Base-by-base conservation (phyloP, 495 filamentous ascomycete species). In the Sordaria brevicollis region DNA sequence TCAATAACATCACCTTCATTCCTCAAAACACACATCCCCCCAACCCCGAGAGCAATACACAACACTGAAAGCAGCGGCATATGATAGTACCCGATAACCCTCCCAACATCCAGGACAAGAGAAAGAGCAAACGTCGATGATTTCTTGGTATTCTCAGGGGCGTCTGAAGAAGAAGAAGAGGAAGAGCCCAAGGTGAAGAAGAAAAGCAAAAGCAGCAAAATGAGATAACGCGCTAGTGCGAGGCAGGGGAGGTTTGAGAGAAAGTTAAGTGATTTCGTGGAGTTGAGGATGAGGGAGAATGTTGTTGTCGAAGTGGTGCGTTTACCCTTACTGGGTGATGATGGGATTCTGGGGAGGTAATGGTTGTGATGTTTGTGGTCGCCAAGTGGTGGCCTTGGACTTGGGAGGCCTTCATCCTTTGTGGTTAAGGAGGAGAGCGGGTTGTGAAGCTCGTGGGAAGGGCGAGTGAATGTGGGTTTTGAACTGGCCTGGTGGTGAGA, bases 21-120 rank as follows among this genome's bases (percentile, higher is more conserved):
- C 39, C n/a, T 29, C 41, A 49, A 31, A 68, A 71, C 7, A 71
- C 74, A 74, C 66, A 43, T 68, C 31, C 19, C 67, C 3, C 62
- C 6, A 21, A 72, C 37, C 1, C 74, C 74, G 1, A 65, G 65
- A 1, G 35, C 39, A n/a, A 71, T 49, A 31, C 68, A 74, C 5
- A 35, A 66, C 34, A 69, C 21, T 1, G 70, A 69, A 65, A 75
- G 38, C 62, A 68, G 13, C 1, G 66, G 36, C 8, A 73, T 35
- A n/a, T 33, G 33, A 7, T 17, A 13, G n/a, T 36, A 9, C n/a
- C 37, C 17, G 33, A 4, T 31, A 54, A 13, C 5, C 5, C 65
- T 35, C 39, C 39, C 37, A 38, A 38, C 37, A 38, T 4, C 10
- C 6, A 3, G 37, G 11, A 17, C 2, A 38, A 62, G 6, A 31